These are phyloP conservation scores for Hypoxylon intermedium DNA, from an alignment of 495 filamentous ascomycete genomes.

Conservation along the genomic window DNA sequence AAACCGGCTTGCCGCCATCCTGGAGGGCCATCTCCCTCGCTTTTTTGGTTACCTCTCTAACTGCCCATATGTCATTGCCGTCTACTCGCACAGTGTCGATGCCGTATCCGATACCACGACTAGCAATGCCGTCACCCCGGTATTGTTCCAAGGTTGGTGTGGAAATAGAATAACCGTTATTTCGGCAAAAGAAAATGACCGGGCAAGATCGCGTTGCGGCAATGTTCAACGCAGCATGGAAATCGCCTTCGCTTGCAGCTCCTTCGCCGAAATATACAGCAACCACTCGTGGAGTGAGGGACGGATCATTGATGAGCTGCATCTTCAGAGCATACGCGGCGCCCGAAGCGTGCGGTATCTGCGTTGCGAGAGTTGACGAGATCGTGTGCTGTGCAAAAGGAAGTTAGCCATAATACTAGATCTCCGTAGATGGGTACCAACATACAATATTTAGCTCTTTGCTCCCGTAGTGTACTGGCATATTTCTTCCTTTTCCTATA, in stretches of 20 bases:
- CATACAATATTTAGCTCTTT: constrained; percentile 78
- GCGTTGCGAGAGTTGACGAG: constrained; percentile 90
- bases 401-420: neutral
- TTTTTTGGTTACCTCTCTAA: constrained; percentile 80
- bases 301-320: constrained; percentile 75
- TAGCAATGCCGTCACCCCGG: constrained; percentile 94
- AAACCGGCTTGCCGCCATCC: constrained; percentile 77
- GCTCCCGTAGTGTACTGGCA: constrained; percentile 97
- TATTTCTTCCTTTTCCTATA: constrained; percentile 83
- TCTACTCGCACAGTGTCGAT: constrained; percentile 97
- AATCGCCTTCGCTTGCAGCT: constrained; percentile 96
- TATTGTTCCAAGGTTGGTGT: constrained; percentile 97
- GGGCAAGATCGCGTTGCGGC: constrained; percentile 92
- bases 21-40: constrained; percentile 79
- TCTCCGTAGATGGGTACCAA: constrained; percentile 7
- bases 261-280: constrained; percentile 97
- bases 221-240: constrained; percentile 96
- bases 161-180: constrained; percentile 96
- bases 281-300: constrained; percentile 69
- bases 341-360: constrained; percentile 93
- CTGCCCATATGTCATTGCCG: constrained; percentile 96
- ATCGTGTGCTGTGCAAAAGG: constrained; percentile 76
- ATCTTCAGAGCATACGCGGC: constrained; percentile 95
- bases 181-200: constrained; percentile 92
- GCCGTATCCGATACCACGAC: constrained; percentile 91